Percentiles rank a stretch among this genome's conserved stretches.
These are phyloP conservation scores for Tetrapisispora namnaoensis DNA, from an alignment of 805 yeast genomes.

Conservation along the genomic window DNA sequence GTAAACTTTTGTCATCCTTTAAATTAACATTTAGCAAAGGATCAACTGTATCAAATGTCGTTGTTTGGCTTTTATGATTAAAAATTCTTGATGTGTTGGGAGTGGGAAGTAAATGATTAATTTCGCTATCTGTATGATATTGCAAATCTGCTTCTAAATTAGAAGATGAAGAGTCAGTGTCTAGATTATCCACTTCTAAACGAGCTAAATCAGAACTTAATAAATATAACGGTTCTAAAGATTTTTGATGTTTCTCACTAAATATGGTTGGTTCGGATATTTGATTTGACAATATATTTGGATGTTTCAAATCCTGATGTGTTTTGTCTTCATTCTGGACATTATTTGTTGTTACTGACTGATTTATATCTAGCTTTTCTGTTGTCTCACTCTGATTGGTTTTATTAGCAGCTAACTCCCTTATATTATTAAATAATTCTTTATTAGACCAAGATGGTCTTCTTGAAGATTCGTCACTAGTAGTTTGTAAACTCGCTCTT, in stretches of 20 bases:
- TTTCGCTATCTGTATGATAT: slow-evolving; percentile 14
- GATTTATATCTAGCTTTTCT: background rate
- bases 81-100: slow-evolving; percentile 3
- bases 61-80: slow-evolving; percentile 14
- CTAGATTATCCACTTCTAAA: background rate
- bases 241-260: background rate
- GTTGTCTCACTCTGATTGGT: background rate
- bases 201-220: background rate
- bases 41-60: slow-evolving; percentile 24
- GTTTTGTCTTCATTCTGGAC: background rate
- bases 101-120: slow-evolving; percentile 21
- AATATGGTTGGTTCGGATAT: background rate
- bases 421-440: background rate
- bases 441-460: background rate
- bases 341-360: too few relatives aligned
- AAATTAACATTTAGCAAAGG: slow-evolving; percentile 16
- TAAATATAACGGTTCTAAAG: too few relatives aligned
- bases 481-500: background rate
- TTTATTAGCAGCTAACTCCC: background rate
- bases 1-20: background rate
- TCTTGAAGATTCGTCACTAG: background rate
- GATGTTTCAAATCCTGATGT: background rate
- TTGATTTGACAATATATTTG: background rate
- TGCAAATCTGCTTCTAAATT: background rate
- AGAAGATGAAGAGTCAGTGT: background rate